Conservation (phyloP, 768 basidiomycete species). For the Macrolepiota fuliginosa region DNA sequence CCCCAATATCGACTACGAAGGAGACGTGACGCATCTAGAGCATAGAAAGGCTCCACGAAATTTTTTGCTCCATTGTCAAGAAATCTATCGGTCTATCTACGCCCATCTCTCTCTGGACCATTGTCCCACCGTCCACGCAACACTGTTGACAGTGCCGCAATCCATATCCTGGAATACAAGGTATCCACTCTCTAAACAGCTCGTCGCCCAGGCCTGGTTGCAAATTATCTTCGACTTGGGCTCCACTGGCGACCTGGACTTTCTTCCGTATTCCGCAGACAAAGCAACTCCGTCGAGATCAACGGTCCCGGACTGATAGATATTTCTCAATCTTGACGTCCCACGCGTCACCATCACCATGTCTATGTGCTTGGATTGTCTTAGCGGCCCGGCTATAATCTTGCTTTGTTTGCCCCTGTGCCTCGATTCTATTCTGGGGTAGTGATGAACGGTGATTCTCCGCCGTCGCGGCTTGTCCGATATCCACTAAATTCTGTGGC, state of each 20-base stretch:
- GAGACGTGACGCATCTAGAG: neutral
- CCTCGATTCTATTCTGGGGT: neutral
- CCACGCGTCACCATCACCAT: neutral
- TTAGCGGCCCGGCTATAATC: neutral
- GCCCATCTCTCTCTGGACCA: neutral
- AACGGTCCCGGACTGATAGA: neutral
- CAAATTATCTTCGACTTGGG: neutral
- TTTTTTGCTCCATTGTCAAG: neutral
- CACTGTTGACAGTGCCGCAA: too few species aligned
- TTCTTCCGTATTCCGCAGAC: neutral
- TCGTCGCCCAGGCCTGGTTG: neutral
- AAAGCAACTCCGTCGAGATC: neutral
- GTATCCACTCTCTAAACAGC: neutral
- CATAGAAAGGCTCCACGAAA: too few species aligned
- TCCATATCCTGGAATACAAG: neutral
- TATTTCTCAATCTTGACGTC: neutral
- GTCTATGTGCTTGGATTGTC: neutral
- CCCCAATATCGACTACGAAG: neutral
- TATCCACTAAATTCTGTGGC: too few species aligned
- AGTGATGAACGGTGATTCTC: neutral
- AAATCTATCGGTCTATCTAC: neutral
- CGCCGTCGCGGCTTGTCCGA: neutral
- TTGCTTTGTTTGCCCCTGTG: constrained; percentile 1
- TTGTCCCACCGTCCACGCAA: neutral
- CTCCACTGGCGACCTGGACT: neutral